A percentile compares a stretch with the other conserved stretches of the same genome.
These are phyloP conservation scores for Suillus cothurnatus DNA, from an alignment of 768 basidiomycete genomes.

Conservation along the genomic window DNA sequence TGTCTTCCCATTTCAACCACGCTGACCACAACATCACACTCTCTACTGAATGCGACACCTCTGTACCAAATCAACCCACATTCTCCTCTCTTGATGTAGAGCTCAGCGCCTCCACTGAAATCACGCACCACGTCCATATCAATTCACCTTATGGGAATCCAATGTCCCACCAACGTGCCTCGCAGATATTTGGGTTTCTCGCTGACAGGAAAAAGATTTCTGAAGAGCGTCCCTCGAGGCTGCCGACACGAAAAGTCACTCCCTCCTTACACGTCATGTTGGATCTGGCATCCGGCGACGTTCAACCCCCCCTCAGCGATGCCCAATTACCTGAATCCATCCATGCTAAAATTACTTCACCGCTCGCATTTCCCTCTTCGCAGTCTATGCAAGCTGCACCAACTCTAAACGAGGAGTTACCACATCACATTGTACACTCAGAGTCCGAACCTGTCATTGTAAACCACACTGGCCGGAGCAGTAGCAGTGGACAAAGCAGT, in stretches of 20 bases:
- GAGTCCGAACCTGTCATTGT: slow-evolving; percentile 5
- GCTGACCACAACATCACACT: slow-evolving; percentile 39
- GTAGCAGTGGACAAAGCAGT: slow-evolving; percentile 34
- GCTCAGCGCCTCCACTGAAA: slow-evolving; percentile 53
- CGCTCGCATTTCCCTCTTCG: neutral
- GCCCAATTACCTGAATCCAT: slow-evolving; percentile 20
- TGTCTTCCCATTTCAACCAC: slow-evolving; percentile 42
- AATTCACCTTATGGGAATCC: slow-evolving; percentile 42
- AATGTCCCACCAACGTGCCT: slow-evolving; percentile 65
- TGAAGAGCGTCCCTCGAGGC: slow-evolving; percentile 37
- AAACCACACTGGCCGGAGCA: slow-evolving; percentile 24
- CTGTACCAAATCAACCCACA: slow-evolving; percentile 35
- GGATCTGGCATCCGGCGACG: slow-evolving; percentile 19
- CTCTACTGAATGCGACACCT: slow-evolving; percentile 49
- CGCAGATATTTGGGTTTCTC: slow-evolving; percentile 76
- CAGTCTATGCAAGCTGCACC: slow-evolving; percentile 14
- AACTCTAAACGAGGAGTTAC: slow-evolving; percentile 1
- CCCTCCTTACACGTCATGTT: slow-evolving; percentile 34
- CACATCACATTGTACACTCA: slow-evolving; percentile 7
- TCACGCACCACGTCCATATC: slow-evolving; percentile 22
- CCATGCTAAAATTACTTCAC: slow-evolving; percentile 15
- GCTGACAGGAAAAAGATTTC: slow-evolving; percentile 46
- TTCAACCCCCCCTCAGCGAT: slow-evolving; percentile 22
- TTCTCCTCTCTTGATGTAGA: slow-evolving; percentile 82
- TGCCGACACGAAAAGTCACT: slow-evolving; percentile 32